A percentile compares a stretch with the other conserved stretches of the same genome.
These are phyloP conservation scores for Phytophthora agathidicida DNA, from an alignment of 352 stramenopile genomes.

Conservation along the genomic window DNA sequence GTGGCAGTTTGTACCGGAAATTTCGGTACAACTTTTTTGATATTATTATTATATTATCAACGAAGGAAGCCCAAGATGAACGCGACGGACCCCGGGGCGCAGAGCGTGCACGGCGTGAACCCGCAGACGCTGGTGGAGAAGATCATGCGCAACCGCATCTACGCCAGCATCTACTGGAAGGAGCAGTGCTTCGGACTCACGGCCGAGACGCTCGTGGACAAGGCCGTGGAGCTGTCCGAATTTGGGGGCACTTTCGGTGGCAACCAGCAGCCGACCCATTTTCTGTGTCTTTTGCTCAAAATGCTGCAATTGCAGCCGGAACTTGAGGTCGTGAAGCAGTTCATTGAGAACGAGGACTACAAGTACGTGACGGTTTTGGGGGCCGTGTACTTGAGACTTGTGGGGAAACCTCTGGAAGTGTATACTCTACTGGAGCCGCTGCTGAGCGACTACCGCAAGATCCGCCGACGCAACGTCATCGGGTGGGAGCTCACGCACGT, in stretches of 20 bases:
- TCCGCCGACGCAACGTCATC: conserved; percentile 85
- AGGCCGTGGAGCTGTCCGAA: conserved; percentile 93
- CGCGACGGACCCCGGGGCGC: conserved; percentile 90
- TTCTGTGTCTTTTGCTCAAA: conserved; percentile 98
- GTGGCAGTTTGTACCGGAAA: no score
- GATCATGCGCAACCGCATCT: conserved; percentile 98
- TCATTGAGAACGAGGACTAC: conserved; percentile 98
- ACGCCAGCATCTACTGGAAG: conserved; percentile 97
- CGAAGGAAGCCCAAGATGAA: conserved; percentile 58
- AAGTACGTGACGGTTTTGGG: conserved; percentile 98
- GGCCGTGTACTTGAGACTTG: conserved; percentile 97
- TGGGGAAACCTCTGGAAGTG: conserved; percentile 92
- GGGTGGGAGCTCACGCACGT: conserved; percentile 95
- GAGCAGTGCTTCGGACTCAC: conserved; percentile 98
- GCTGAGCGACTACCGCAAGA: conserved; percentile 96
- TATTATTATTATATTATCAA: no score
- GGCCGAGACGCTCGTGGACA: conserved; percentile 95
- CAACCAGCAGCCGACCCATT: conserved; percentile 95
- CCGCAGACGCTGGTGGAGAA: conserved; percentile 98
- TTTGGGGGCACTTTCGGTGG: conserved; percentile 95
- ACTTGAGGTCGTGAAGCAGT: conserved; percentile 92
- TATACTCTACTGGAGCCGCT: conserved; percentile 95
- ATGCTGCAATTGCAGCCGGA: conserved; percentile 98
- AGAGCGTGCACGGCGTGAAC: conserved; percentile 95
- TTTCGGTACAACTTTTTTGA: no score